Conservation (phyloP, 495 filamentous ascomycete species). For the Gamarada debralockiae region DNA sequence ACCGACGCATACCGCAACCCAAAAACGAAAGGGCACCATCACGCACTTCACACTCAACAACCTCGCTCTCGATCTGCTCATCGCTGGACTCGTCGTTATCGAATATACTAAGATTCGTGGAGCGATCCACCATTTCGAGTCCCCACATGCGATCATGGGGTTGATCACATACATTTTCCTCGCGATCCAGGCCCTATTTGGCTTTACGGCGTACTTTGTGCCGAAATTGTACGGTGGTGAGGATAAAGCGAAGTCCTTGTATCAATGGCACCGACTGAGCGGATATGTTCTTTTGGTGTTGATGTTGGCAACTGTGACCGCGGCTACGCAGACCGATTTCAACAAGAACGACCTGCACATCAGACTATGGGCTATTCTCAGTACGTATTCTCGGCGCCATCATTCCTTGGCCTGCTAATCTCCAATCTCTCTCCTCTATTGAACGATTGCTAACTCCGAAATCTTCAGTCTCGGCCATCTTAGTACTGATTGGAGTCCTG, state of each 20-base stretch:
- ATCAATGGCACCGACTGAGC: slow-evolving; percentile 81
- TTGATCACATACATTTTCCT: slow-evolving; percentile 70
- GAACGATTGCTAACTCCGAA: no score
- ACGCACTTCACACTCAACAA: slow-evolving; percentile 65
- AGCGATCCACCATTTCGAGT: slow-evolving; percentile 64
- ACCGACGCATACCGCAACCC: slow-evolving; percentile 70
- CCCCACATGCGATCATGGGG: slow-evolving; percentile 75
- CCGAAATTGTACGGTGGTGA: slow-evolving; percentile 72
- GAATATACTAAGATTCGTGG: slow-evolving; percentile 74
- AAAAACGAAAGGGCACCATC: slow-evolving; percentile 70
- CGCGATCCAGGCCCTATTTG: slow-evolving; percentile 67
- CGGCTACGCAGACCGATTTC: slow-evolving; percentile 73
- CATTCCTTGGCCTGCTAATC: no score
- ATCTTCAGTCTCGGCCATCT: slow-evolving; percentile 40
- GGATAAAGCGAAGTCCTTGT: slow-evolving; percentile 73
- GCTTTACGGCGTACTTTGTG: slow-evolving; percentile 72
- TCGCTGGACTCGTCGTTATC: slow-evolving; percentile 70
- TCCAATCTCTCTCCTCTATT: no score
- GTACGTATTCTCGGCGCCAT: no score
- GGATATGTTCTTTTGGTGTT: slow-evolving; percentile 73
- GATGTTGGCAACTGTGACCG: slow-evolving; percentile 67
- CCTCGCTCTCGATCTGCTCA: slow-evolving; percentile 55
- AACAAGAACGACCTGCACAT: slow-evolving; percentile 58
- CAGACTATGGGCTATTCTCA: slow-evolving; percentile 62
- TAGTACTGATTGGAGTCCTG: slow-evolving; percentile 64